phyloP scores from a whole-genome alignment of 441 rosid genomes.

The Theobroma grandiflorum region DNA sequence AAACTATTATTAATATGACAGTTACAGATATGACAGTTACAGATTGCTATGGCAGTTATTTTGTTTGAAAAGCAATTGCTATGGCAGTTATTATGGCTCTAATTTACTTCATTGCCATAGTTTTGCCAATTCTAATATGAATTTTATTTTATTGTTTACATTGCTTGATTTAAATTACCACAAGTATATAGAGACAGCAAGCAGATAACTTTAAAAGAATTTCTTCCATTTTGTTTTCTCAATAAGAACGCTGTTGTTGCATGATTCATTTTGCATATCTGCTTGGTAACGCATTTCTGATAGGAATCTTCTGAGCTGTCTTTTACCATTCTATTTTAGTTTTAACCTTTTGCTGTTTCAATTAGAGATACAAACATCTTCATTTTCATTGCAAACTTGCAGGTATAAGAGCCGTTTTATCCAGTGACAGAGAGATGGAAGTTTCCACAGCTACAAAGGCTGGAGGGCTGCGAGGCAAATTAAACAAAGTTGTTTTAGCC shows the following conservation, averaged over 20 bases:
- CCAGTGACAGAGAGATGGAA: conserved; percentile 46
- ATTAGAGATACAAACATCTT: neutral
- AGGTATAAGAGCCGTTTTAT: conserved; percentile 70
- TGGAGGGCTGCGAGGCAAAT: conserved; percentile 70
- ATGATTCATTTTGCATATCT: neutral
- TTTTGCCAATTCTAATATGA: neutral
- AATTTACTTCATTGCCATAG: neutral
- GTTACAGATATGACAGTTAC: neutral
- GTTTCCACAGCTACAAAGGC: conserved; percentile 39
- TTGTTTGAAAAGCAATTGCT: neutral
- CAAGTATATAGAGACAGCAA: neutral
- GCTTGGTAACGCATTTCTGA: neutral
- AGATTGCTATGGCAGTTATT: too few relatives aligned
- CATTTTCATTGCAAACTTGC: conserved; percentile 25
- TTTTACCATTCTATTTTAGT: neutral
- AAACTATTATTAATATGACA: neutral
- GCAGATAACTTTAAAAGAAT: neutral
- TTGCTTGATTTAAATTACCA: neutral
- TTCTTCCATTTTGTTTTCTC: neutral
- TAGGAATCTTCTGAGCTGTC: neutral
- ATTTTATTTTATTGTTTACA: neutral
- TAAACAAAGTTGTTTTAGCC: conserved; percentile 91
- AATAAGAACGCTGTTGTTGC: neutral
- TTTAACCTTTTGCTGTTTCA: conserved; percentile 13
- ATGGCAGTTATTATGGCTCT: neutral